Percentiles rank a stretch among this genome's conserved stretches.
Conservation (phyloP, 1,284 basidiomycete species). For the Neolentinus lepideus region DNA sequence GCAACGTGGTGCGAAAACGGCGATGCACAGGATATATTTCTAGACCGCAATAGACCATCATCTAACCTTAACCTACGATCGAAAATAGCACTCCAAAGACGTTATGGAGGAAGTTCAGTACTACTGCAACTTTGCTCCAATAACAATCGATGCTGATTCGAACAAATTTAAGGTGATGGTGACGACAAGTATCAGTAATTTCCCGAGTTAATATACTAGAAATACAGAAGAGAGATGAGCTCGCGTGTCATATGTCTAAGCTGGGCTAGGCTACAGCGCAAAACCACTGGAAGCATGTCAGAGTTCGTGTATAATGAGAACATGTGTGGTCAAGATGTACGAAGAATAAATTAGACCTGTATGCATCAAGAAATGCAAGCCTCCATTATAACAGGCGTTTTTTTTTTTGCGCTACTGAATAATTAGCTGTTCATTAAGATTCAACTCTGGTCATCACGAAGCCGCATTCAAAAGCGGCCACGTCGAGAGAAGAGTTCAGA, state of each 20-base stretch:
- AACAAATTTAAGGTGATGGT: no score
- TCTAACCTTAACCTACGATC: background rate
- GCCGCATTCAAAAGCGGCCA: constrained; percentile 34
- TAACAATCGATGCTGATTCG: no score
- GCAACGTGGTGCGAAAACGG: background rate
- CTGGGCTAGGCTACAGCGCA: background rate
- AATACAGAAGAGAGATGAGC: no score
- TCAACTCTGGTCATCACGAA: constrained; percentile 33
- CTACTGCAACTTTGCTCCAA: background rate
- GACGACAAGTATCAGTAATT: no score
- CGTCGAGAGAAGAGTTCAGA: constrained; percentile 27
- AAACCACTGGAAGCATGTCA: background rate
- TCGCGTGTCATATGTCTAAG: no score
- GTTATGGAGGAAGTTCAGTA: background rate
- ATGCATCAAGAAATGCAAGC: background rate
- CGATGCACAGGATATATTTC: background rate
- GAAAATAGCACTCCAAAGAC: background rate
- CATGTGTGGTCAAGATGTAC: no score
- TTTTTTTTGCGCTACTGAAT: background rate
- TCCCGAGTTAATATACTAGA: no score
- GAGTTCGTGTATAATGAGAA: no score
- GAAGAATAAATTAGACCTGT: no score
- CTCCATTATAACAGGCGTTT: no score
- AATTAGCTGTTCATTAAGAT: background rate
- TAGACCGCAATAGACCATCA: background rate